Evolutionary conservation across 345 rosid species (phyloP).

Genomic region (Eutrema heterophyllum): DNA sequence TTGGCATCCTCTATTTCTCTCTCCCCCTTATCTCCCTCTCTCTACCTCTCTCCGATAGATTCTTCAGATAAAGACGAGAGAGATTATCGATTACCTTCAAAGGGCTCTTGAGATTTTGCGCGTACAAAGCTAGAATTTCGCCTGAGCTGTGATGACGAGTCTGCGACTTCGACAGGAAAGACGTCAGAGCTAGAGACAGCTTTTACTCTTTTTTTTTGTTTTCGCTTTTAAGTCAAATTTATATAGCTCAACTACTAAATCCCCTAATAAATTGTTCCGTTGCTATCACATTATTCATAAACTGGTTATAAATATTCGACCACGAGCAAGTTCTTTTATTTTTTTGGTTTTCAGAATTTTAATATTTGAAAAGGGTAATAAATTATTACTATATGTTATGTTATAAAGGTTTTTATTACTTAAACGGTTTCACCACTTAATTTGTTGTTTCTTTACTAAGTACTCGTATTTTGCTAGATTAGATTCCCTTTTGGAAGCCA

Average conservation of each 20-base stretch:
- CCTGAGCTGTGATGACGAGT: constrained; percentile 36
- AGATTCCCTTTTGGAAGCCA: constrained; percentile 3
- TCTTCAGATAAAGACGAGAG: constrained; percentile 18
- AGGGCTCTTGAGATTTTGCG: background rate
- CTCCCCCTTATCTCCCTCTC: constrained; percentile 3
- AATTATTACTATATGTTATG: background rate
- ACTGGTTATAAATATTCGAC: background rate
- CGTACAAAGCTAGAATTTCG: constrained; percentile 5
- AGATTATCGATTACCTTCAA: constrained; percentile 10
- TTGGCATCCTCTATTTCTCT: constrained; percentile 44
- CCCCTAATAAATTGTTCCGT: background rate
- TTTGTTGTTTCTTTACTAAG: background rate
- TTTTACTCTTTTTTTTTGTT: background rate
- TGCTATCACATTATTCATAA: background rate
- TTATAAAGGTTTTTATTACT: background rate
- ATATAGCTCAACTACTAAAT: constrained; percentile 22
- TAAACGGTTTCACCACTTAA: background rate
- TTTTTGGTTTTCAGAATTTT: background rate
- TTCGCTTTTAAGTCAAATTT: constrained; percentile 13
- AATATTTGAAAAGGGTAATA: background rate
- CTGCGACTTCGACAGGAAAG: constrained; percentile 33
- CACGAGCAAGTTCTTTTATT: background rate
- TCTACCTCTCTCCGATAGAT: background rate
- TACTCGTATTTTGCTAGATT: background rate
- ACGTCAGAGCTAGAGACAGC: constrained; percentile 33